Conservation (phyloP, 305 asterid genomes). For the Fraxinus platypoda region DNA sequence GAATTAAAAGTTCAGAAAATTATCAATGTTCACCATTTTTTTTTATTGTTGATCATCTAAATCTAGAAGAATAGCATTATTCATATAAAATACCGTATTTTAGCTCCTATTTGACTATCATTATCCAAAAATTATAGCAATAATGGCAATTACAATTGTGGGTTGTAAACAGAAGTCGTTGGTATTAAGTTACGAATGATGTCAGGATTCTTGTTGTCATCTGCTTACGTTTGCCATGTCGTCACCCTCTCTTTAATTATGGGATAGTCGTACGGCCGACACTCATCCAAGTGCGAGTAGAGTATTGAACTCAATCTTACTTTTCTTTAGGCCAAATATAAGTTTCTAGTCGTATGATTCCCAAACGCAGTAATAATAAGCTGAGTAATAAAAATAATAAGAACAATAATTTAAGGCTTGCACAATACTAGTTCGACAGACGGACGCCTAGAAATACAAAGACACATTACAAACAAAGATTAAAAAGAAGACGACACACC, state of each 20-base stretch:
- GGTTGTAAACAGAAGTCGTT: conserved; percentile 15
- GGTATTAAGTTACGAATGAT: conserved; percentile 20
- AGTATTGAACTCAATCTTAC: no score
- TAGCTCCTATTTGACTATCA: no score
- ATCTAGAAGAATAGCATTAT: no score
- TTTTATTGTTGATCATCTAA: no score
- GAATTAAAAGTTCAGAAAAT: background rate
- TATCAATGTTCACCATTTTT: background rate
- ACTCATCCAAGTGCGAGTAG: no score
- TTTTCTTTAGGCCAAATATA: no score
- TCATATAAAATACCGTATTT: no score
- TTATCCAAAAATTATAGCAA: no score
- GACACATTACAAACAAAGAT: background rate
- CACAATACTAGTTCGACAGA: background rate
- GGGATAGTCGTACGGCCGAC: no score
- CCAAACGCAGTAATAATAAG: no score
- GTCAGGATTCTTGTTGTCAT: conserved; percentile 20
- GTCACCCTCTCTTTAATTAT: conserved; percentile 10
- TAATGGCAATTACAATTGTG: no score
- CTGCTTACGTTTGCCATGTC: background rate
- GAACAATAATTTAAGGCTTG: background rate
- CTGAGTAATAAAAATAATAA: background rate
- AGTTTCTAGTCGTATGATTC: no score
- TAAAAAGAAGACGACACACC: background rate
- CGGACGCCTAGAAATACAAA: background rate